Evolutionary conservation across 2,329 filamentous ascomycete species (phyloP).

Genomic region (Penicillium italicum): DNA sequence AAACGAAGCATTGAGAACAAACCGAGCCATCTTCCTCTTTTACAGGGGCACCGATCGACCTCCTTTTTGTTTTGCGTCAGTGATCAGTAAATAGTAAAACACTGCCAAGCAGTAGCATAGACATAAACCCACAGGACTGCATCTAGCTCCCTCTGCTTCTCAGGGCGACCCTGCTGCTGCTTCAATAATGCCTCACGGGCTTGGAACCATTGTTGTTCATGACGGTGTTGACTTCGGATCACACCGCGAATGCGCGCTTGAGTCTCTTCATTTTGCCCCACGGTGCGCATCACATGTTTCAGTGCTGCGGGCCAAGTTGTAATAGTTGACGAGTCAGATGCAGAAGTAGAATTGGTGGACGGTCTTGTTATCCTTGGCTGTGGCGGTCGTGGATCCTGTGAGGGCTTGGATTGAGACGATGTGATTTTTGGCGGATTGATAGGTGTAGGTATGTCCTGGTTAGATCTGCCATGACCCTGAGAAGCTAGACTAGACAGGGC

Average conservation of each 20-base stretch:
- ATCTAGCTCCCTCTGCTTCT: slow-evolving; percentile 53
- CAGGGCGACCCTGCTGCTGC: slow-evolving; percentile 50
- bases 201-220: slow-evolving; percentile 61
- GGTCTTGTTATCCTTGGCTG: slow-evolving; percentile 9
- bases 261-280: slow-evolving; percentile 45
- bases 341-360: slow-evolving; percentile 1
- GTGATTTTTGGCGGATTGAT: slow-evolving; percentile 2
- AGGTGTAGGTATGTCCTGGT: slow-evolving; percentile 3
- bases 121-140: slow-evolving; percentile 49
- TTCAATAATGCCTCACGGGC: slow-evolving; percentile 51
- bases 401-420: background rate
- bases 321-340: slow-evolving; percentile 45
- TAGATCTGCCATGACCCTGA: slow-evolving; percentile 13
- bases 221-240: slow-evolving; percentile 60
- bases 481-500: slow-evolving; percentile 40
- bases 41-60: slow-evolving; percentile 45
- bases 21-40: slow-evolving; percentile 30
- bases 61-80: slow-evolving; percentile 27
- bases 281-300: slow-evolving; percentile 50
- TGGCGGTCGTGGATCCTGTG: background rate
- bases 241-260: slow-evolving; percentile 52
- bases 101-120: background rate
- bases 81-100: background rate
- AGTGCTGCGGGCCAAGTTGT: slow-evolving; percentile 52
- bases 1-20: slow-evolving; percentile 9